Percentiles rank a stretch among this genome's conserved stretches.
Evolutionary conservation across 1,284 basidiomycete species (phyloP).

Genomic region (Naganishia albida): DNA sequence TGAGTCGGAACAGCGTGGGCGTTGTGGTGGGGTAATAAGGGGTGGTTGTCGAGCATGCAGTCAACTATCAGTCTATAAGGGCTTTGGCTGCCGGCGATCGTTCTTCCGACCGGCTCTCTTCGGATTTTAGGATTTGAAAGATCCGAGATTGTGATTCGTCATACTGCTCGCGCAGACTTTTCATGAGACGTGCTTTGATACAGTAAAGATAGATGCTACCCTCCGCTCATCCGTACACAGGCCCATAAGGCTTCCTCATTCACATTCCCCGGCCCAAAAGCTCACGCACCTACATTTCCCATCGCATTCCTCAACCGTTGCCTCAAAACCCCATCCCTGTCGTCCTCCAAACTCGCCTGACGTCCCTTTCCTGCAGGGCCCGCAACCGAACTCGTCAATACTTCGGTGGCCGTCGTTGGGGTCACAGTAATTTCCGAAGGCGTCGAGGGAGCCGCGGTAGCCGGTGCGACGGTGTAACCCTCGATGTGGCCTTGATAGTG

Average conservation of each 20-base stretch:
- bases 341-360: constrained; percentile 13
- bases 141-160: neutral
- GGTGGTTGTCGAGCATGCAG: neutral
- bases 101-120: constrained; percentile 6
- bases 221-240: neutral
- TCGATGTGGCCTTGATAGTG: constrained; percentile 7
- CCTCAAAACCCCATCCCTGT: constrained; percentile 49
- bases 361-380: neutral
- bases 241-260: neutral
- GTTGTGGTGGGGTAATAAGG: neutral
- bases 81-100: too few species aligned
- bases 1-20: constrained; percentile 17
- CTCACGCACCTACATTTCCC: constrained; percentile 45
- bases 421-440: constrained; percentile 18
- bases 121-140: neutral
- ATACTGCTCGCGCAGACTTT: neutral
- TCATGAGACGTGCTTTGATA: too few species aligned
- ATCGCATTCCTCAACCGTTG: constrained; percentile 53
- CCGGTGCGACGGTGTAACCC: constrained; percentile 25
- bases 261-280: too few species aligned
- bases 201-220: too few species aligned
- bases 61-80: too few species aligned
- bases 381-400: neutral
- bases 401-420: constrained; percentile 23
- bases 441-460: constrained; percentile 17